Evolutionary conservation across 495 filamentous ascomycete genomes (phyloP), one percentile per base, ranked within the genome.

Genomic region (Parathielavia hyrcaniae): DNA sequence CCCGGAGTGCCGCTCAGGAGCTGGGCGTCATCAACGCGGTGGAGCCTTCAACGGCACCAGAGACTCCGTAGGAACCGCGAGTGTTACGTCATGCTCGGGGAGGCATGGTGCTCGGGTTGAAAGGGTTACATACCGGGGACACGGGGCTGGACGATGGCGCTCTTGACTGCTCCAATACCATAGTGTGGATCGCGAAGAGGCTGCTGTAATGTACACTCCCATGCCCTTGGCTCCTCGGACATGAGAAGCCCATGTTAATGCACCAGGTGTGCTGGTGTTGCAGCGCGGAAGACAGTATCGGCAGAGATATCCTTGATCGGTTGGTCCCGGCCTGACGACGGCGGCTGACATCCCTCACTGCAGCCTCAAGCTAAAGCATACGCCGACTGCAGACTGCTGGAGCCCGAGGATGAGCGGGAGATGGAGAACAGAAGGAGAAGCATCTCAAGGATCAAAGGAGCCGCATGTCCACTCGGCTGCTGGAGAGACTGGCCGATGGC

Each of bases 11-110:
- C 13, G 35, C 23, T 36, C 17, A 52, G 34, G 35, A 6, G 30
- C 38, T 53, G 50, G 43, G 38, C 38, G 38, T 53, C 50, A 14
- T 53, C 50, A 14, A 43, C 13, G 36, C 34, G 20, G 17, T 51
- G 32, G 14, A 39, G 26, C 49, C 49, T 23, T 17, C 14, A 39
- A 19, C 49, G 34, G 49, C 35, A 23, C 20, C 8, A 51, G 30
- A 13, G 13, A 35, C 14, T 17, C n/a, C n/a, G n/a, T n/a, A n/a
- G n/a, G n/a, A n/a, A n/a, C n/a, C n/a, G 47, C 47, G 16, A 17
- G 23, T 36, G 8, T 17, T n/a, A 36, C 34, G 39, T 52, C 48
- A 35, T 12, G 17, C 26, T 40, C 30, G 32, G 12, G 32, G 9
- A 22, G 13, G 7, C 14, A n/a, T n/a, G 22, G 45, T 6, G 5